These are phyloP conservation scores for Raffaelea deltoideospora DNA, from an alignment of 2,329 filamentous ascomycete species.

Conservation along the genomic window DNA sequence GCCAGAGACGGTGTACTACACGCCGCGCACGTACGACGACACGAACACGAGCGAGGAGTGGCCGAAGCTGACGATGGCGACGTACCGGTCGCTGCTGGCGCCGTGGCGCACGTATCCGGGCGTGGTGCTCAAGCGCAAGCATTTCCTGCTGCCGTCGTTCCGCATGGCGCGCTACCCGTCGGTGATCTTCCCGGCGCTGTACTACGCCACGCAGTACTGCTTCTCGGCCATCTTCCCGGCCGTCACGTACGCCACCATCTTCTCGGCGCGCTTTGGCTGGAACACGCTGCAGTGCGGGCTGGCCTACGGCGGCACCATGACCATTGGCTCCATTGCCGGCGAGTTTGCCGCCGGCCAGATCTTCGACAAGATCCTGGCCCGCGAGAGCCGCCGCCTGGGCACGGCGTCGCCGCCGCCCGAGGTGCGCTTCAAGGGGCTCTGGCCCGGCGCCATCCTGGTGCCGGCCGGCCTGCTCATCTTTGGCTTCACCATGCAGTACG, in stretches of 20 bases:
- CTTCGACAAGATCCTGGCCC: constrained; percentile 1
- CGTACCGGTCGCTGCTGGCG: too few species aligned
- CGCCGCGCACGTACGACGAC: neutral
- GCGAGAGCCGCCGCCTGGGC: neutral
- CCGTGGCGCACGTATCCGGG: too few species aligned
- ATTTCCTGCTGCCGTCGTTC: too few species aligned
- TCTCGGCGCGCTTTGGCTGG: too few species aligned
- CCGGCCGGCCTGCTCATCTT: neutral
- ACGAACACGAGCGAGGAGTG: constrained; percentile 2
- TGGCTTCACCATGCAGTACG: neutral
- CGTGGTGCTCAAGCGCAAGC: too few species aligned
- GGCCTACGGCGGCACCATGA: neutral
- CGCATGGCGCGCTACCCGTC: neutral
- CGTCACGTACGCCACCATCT: neutral
- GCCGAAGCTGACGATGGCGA: too few species aligned
- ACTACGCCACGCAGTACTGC: too few species aligned
- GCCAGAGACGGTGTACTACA: too few species aligned
- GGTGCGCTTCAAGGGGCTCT: neutral
- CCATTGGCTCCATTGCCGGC: neutral
- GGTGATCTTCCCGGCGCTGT: neutral
- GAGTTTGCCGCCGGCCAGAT: neutral
- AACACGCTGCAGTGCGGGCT: too few species aligned
- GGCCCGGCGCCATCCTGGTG: neutral
- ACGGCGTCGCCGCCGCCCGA: too few species aligned
- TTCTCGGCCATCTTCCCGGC: too few species aligned